Evolutionary conservation across 2,329 filamentous ascomycete genomes (phyloP), one percentile per base, ranked within the genome.

Genomic region (Calonectria pteridis): DNA sequence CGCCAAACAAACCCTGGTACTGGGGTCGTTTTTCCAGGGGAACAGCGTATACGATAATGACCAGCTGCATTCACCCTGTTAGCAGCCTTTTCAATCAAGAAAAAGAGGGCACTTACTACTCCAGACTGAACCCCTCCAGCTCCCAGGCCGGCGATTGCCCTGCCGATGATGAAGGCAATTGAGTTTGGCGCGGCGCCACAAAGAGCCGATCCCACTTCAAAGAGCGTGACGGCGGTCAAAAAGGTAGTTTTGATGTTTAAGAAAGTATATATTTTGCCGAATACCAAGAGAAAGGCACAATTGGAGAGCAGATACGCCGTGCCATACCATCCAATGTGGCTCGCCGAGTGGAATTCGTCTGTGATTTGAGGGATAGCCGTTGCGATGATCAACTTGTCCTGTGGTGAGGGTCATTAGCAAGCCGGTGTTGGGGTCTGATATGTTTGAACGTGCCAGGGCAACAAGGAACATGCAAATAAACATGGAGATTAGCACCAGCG

Each of bases 321-420:
- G 3, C 87, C 88, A 75, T 91, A 91, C 89, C 89, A 91, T 16
- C 86, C 85, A 10, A 89, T 84, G 67, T 89, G 85, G 16, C 83
- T 81, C 10, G 88, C 82, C 46, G 84, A 81, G 55, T 86, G 81
- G 79, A 87, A 86, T 49, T 86, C 82, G 73, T 83, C 84, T 1
- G 87, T 88, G 73, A 89, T 88, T 46, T 85, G 85, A 1, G 87
- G 88, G 46, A 89, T 88, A 13, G 87, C 87, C 0, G 87, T 88
- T 4, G 86, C 85, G n/a, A 89, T 84, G 70, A 89, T 89, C 5
- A 87, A 87, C 20, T 53, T 66, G 62, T 71, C 69, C 69, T 62
- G 55, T 16, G 43, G 10, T 6, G 6, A 6, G 9, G 29, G 0
- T 16, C 3, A 26, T 62, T 62, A 62, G 33, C 23, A 6, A 40